phyloP scores from a whole-genome alignment of 2,329 filamentous ascomycete species.

The Fusarium falciforme region DNA sequence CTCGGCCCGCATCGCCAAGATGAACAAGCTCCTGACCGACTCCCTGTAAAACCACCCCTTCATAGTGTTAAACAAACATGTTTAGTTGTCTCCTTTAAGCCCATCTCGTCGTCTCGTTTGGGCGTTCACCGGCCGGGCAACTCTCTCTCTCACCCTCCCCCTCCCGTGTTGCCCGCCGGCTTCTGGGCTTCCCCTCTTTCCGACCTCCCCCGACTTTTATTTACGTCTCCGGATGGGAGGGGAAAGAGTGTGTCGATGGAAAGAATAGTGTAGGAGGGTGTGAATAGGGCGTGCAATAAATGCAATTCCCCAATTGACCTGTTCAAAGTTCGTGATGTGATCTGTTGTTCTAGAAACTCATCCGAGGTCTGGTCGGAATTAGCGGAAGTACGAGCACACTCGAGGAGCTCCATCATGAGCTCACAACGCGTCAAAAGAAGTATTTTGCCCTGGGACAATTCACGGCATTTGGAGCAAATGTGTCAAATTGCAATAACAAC shows the following conservation, averaged over 20 bases:
- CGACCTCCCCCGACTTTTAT: slow-evolving; percentile 20
- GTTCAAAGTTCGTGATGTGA: slow-evolving; percentile 17
- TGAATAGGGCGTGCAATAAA: slow-evolving; percentile 45
- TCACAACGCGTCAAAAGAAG: background rate
- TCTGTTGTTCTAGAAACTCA: background rate
- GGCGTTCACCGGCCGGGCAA: slow-evolving; percentile 5
- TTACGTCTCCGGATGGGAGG: slow-evolving; percentile 34
- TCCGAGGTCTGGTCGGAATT: slow-evolving; percentile 4
- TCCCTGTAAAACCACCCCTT: slow-evolving; percentile 78
- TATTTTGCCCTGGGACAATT: background rate
- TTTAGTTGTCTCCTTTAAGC: slow-evolving; percentile 33
- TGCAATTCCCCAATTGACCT: slow-evolving; percentile 38
- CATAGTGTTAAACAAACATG: slow-evolving; percentile 37
- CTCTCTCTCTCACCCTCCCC: background rate
- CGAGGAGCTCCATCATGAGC: background rate
- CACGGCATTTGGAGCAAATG: background rate
- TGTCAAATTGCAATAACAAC: background rate
- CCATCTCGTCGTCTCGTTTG: slow-evolving; percentile 25
- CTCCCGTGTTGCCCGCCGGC: slow-evolving; percentile 9
- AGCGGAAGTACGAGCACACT: slow-evolving; percentile 7
- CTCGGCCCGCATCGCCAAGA: slow-evolving; percentile 92
- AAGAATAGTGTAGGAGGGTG: slow-evolving; percentile 48
- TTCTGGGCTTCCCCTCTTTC: slow-evolving; percentile 27
- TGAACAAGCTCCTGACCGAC: slow-evolving; percentile 99
- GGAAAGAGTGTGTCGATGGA: slow-evolving; percentile 42